Percentiles rank a stretch among this genome's conserved stretches.
phyloP scores from a whole-genome alignment of 2,329 filamentous ascomycete species.

The Colletotrichum sidae region DNA sequence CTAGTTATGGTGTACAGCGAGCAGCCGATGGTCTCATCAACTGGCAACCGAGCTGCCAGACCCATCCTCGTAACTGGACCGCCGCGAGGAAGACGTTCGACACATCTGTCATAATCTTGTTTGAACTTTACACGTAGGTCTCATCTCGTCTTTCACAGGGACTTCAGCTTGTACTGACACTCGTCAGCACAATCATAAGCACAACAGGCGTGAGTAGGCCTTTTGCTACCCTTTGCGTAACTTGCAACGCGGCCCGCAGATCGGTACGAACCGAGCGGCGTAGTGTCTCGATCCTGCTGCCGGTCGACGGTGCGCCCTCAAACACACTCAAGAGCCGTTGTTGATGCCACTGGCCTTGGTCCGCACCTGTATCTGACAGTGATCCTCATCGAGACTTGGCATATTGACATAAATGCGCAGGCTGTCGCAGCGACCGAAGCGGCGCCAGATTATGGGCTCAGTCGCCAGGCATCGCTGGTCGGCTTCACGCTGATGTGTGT shows the following conservation, averaged over 20 bases:
- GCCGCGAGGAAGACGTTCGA: conserved; percentile 38
- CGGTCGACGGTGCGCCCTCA: too few relatives aligned
- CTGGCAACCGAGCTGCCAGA: conserved; percentile 23
- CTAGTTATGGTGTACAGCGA: conserved; percentile 27
- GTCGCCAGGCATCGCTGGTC: conserved; percentile 37
- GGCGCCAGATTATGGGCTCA: conserved; percentile 17
- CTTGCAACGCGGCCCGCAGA: not conserved
- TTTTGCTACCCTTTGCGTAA: not conserved
- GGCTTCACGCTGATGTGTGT: conserved; percentile 43
- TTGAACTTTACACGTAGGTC: conserved; percentile 42
- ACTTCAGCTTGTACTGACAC: not conserved
- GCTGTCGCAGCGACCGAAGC: conserved; percentile 34
- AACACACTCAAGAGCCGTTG: too few relatives aligned
- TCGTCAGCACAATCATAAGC: conserved; percentile 27
- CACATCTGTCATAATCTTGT: conserved; percentile 38
- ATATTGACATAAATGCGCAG: not conserved
- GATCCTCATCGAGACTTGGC: too few relatives aligned
- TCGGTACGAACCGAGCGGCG: conserved; percentile 14
- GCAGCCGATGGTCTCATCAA: conserved; percentile 26
- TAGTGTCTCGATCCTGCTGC: too few relatives aligned
- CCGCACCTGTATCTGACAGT: too few relatives aligned
- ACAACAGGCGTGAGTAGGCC: conserved; percentile 26
- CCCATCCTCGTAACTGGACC: conserved; percentile 39
- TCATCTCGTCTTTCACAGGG: not conserved
- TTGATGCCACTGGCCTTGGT: too few relatives aligned